Evolutionary conservation across 805 yeast species (phyloP).

Genomic region (Sugiyamaella valdiviana): DNA sequence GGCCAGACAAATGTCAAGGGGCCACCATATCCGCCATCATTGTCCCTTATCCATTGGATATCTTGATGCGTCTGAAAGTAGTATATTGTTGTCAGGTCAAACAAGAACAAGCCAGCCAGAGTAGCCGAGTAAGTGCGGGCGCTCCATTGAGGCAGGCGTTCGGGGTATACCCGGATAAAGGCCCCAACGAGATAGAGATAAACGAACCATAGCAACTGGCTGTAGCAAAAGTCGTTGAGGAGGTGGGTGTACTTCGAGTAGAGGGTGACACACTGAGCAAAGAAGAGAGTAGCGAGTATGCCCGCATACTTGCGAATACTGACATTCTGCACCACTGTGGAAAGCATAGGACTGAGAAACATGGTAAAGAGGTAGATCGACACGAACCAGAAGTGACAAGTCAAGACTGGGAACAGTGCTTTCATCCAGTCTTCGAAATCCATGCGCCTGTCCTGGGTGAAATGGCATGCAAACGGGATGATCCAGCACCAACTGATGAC

Average conservation of each 20-base stretch:
- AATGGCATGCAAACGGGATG: no score
- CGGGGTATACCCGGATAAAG: not conserved
- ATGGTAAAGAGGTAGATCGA: not conserved
- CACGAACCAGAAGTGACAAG: slow-evolving; percentile 1
- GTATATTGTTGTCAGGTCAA: not conserved
- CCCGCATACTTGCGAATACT: slow-evolving; percentile 2
- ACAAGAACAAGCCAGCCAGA: not conserved
- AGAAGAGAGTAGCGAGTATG: not conserved
- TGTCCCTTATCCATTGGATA: not conserved
- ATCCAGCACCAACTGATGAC: not conserved
- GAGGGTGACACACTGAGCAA: not conserved
- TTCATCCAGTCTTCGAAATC: not conserved
- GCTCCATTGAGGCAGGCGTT: not conserved
- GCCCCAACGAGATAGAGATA: slow-evolving; percentile 5
- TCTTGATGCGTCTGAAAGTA: not conserved
- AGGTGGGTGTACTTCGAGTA: not conserved
- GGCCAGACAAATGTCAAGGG: not conserved
- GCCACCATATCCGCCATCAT: not conserved
- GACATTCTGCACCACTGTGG: not conserved
- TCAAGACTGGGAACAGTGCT: slow-evolving; percentile 1
- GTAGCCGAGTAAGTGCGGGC: not conserved
- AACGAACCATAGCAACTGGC: not conserved
- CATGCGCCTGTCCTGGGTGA: not conserved
- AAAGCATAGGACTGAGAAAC: slow-evolving; percentile 1
- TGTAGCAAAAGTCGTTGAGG: not conserved